Conservation (phyloP, 2,329 filamentous ascomycete species). For the Alternaria conjuncta region DNA sequence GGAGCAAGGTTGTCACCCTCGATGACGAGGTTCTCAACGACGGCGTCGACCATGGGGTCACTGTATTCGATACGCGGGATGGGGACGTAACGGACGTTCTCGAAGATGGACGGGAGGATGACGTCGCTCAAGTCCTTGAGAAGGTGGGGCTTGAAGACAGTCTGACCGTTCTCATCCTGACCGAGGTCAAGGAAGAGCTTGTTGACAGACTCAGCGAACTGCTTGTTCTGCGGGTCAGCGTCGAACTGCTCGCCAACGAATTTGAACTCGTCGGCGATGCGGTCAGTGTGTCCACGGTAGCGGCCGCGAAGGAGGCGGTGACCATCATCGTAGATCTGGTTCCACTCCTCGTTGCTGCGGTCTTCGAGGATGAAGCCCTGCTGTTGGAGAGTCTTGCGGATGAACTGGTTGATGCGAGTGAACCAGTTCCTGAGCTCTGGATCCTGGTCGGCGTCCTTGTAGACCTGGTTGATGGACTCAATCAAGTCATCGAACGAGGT, state of each 20-base stretch:
- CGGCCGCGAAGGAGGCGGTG: constrained; percentile 86
- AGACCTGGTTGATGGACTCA: constrained; percentile 82
- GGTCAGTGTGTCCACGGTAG: constrained; percentile 85
- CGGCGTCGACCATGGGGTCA: constrained; percentile 81
- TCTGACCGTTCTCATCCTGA: constrained; percentile 81
- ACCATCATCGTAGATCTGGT: constrained; percentile 82
- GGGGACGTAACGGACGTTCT: constrained; percentile 87
- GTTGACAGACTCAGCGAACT: constrained; percentile 75
- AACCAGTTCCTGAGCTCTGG: constrained; percentile 91
- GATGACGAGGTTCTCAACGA: constrained; percentile 93
- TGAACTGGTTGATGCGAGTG: constrained; percentile 74
- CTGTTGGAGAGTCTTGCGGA: constrained; percentile 83
- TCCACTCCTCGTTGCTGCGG: constrained; percentile 79
- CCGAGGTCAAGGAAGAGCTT: constrained; percentile 93
- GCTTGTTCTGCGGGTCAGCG: constrained; percentile 82
- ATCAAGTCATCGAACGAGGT: constrained; percentile 89
- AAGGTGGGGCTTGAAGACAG: constrained; percentile 89
- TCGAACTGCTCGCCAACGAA: constrained; percentile 91
- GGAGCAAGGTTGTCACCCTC: constrained; percentile 97
- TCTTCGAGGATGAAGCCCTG: constrained; percentile 92
- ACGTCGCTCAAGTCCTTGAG: constrained; percentile 87
- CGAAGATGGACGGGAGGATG: constrained; percentile 81
- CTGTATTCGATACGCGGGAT: constrained; percentile 93
- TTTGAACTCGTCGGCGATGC: constrained; percentile 86
- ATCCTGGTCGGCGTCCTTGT: constrained; percentile 84